Percentiles rank a stretch among this genome's conserved stretches.
Conservation (phyloP, 495 filamentous ascomycete species). For the Talaromyces nanjingensis region DNA sequence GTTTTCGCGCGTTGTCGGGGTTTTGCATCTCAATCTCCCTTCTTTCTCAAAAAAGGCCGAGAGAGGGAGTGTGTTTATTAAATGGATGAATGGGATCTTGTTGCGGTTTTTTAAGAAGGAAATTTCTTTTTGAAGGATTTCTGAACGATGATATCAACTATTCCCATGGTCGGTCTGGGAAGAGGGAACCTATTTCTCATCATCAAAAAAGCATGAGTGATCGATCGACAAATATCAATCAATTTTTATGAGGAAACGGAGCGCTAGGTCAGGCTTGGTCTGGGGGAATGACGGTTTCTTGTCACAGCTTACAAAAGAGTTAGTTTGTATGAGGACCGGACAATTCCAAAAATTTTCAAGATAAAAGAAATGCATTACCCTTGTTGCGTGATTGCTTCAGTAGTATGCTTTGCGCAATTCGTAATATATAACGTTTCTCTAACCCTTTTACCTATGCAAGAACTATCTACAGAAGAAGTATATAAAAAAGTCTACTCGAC, state of each 20-base stretch:
- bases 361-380: neutral
- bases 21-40: neutral
- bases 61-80: neutral
- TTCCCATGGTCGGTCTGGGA: constrained; percentile 7
- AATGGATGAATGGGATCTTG: constrained; percentile 2
- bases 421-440: neutral
- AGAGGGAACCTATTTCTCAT: neutral
- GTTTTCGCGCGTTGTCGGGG: constrained; percentile 4
- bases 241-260: constrained; percentile 6
- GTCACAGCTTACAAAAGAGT: neutral
- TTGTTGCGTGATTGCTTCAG: neutral
- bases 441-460: neutral
- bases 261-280: neutral
- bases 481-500: neutral
- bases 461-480: neutral
- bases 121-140: neutral
- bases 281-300: constrained; percentile 1
- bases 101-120: neutral
- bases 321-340: neutral
- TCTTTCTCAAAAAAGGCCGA: neutral
- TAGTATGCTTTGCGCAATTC: neutral
- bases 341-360: neutral
- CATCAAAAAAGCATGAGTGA: constrained; percentile 7
- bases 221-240: neutral
- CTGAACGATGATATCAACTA: neutral